Evolutionary conservation across 805 yeast genomes (phyloP).

Genomic region (Saccharomycopsis oosterbeekiorum): DNA sequence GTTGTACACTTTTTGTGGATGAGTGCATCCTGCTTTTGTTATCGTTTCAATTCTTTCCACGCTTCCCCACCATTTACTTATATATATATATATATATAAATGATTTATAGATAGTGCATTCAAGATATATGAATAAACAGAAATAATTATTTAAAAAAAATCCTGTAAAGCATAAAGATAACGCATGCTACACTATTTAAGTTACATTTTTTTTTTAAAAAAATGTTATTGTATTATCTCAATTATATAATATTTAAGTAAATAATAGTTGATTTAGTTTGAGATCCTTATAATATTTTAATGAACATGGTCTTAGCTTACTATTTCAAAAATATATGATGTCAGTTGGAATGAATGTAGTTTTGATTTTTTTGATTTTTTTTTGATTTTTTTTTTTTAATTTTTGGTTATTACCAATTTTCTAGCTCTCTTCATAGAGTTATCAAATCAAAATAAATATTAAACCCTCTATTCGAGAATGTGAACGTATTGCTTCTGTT

Average conservation of each 20-base stretch:
- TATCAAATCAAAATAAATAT: too few relatives aligned
- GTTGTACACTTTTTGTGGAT: neutral
- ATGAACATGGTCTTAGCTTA: neutral
- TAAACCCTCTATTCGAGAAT: slow-evolving; percentile 11
- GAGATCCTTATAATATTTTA: neutral
- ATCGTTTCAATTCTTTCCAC: neutral
- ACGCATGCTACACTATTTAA: neutral
- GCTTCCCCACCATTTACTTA: neutral
- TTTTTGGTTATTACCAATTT: too few relatives aligned
- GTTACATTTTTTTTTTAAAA: neutral
- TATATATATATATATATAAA: too few relatives aligned
- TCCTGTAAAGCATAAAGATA: neutral
- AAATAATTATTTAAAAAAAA: neutral
- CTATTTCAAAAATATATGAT: neutral
- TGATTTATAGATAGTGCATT: neutral
- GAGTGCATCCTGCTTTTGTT: neutral
- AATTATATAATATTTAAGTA: neutral
- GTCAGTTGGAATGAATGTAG: neutral
- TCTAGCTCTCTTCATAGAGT: too few relatives aligned
- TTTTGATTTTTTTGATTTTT: too few relatives aligned
- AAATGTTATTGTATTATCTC: neutral
- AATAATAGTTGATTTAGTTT: neutral
- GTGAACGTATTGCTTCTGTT: slow-evolving; percentile 21
- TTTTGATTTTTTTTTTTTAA: too few relatives aligned
- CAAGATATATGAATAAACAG: neutral